Evolutionary conservation across 345 rosid genomes (phyloP).

Genomic region (Pseudoturritis turrita): DNA sequence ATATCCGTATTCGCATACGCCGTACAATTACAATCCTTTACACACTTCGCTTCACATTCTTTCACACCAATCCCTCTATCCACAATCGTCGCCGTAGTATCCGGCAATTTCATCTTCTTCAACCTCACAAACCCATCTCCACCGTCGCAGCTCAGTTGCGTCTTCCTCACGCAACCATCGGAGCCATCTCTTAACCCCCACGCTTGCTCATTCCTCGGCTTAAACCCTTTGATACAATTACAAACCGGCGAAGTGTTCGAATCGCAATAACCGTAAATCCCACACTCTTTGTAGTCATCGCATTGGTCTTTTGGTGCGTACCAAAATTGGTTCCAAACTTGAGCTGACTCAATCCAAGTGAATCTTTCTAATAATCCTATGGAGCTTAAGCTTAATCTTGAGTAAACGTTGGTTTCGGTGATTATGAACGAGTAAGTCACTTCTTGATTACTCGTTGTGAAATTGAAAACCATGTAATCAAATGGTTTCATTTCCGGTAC

Average conservation of each 20-base stretch:
- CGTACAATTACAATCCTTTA: constrained; percentile 41
- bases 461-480: constrained; percentile 37
- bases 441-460: constrained; percentile 34
- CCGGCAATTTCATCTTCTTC: constrained; percentile 69
- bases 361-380: constrained; percentile 41
- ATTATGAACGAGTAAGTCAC: constrained; percentile 44
- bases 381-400: constrained; percentile 50
- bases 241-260: constrained; percentile 72
- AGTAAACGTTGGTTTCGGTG: constrained; percentile 25
- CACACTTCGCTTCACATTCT: constrained; percentile 40
- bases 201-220: constrained; percentile 45
- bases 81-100: constrained; percentile 38
- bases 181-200: constrained; percentile 65
- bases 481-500: constrained; percentile 75
- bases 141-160: constrained; percentile 35
- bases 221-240: constrained; percentile 56
- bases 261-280: constrained; percentile 65
- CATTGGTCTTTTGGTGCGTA: constrained; percentile 87
- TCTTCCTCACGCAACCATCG: constrained; percentile 60
- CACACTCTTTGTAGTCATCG: constrained; percentile 57
- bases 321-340: constrained; percentile 67
- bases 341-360: constrained; percentile 46
- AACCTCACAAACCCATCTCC: constrained; percentile 51
- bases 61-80: constrained; percentile 29
- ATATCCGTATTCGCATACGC: constrained; percentile 44